Evolutionary conservation across 352 stramenopile species (phyloP).

Genomic region (Peronospora farinosa): DNA sequence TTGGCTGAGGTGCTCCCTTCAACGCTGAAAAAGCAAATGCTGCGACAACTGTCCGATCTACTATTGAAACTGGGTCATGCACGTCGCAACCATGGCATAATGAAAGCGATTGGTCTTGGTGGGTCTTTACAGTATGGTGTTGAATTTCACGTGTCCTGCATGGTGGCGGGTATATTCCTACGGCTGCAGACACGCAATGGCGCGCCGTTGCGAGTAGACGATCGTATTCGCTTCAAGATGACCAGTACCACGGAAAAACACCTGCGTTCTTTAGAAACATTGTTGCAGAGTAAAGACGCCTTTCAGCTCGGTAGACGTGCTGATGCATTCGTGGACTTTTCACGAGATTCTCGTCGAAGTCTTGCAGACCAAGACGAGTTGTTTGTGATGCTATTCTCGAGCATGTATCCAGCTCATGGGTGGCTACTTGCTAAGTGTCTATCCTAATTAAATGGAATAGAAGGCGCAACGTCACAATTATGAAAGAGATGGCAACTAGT

Average conservation of each 20-base stretch:
- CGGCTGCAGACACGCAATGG: constrained; percentile 71
- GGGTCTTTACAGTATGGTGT: constrained; percentile 66
- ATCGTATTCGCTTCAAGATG: constrained; percentile 73
- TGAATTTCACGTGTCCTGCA: constrained; percentile 74
- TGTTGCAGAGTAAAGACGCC: constrained; percentile 72
- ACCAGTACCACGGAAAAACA: constrained; percentile 81
- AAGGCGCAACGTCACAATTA: background rate
- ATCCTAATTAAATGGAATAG: constrained; percentile 11
- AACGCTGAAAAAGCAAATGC: constrained; percentile 70
- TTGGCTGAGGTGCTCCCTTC: constrained; percentile 52
- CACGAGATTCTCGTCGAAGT: constrained; percentile 54
- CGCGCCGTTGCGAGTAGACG: constrained; percentile 57
- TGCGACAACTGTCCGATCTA: constrained; percentile 58
- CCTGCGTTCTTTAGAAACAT: constrained; percentile 54
- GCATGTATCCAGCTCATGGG: constrained; percentile 71
- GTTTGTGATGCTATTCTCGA: constrained; percentile 77
- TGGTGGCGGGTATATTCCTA: constrained; percentile 70
- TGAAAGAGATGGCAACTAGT: too few species aligned
- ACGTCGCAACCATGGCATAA: constrained; percentile 71
- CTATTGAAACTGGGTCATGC: constrained; percentile 61
- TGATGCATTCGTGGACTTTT: constrained; percentile 67
- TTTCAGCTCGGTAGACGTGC: constrained; percentile 69
- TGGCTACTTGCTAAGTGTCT: constrained; percentile 77
- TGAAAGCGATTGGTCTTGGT: constrained; percentile 80
- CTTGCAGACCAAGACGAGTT: constrained; percentile 83